Conservation (phyloP, 2,329 filamentous ascomycete genomes). For the Aspergillus sp. region DNA sequence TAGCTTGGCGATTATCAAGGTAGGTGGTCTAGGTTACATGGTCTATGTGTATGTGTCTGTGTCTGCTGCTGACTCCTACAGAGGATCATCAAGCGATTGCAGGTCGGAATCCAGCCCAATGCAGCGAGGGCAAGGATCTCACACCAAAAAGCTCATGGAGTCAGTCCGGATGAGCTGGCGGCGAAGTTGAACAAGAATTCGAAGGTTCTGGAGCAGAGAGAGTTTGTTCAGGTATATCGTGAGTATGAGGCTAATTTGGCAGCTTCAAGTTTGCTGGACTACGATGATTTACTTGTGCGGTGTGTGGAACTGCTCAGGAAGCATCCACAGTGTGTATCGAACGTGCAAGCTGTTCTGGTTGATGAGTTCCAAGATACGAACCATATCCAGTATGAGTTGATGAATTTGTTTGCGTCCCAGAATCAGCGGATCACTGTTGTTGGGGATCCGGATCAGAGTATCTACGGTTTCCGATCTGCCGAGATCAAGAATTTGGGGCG, state of each 20-base stretch:
- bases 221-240: conserved; percentile 67
- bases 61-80: conserved; percentile 25
- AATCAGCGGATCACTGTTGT: conserved; percentile 85
- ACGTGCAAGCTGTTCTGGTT: conserved; percentile 87
- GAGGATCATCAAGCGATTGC: conserved; percentile 76
- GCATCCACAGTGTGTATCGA: conserved; percentile 79
- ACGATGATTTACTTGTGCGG: conserved; percentile 84
- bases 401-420: conserved; percentile 78
- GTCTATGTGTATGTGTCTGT: background rate
- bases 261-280: conserved; percentile 82
- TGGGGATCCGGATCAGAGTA: conserved; percentile 95
- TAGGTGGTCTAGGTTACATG: conserved; percentile 19
- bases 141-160: conserved; percentile 59
- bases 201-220: conserved; percentile 58
- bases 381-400: conserved; percentile 89
- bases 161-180: conserved; percentile 49
- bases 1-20: conserved; percentile 72
- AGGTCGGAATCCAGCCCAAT: conserved; percentile 68
- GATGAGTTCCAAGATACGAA: conserved; percentile 99
- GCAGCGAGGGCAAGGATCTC: conserved; percentile 75
- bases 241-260: conserved; percentile 78
- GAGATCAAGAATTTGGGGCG: conserved; percentile 85
- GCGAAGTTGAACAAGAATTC: conserved; percentile 35
- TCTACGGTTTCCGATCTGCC: conserved; percentile 92
- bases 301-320: conserved; percentile 76